Evolutionary conservation across 176 grass and related monocot species (phyloP), one percentile per base, ranked within the genome.

Genomic region (Pharus latifolius): DNA sequence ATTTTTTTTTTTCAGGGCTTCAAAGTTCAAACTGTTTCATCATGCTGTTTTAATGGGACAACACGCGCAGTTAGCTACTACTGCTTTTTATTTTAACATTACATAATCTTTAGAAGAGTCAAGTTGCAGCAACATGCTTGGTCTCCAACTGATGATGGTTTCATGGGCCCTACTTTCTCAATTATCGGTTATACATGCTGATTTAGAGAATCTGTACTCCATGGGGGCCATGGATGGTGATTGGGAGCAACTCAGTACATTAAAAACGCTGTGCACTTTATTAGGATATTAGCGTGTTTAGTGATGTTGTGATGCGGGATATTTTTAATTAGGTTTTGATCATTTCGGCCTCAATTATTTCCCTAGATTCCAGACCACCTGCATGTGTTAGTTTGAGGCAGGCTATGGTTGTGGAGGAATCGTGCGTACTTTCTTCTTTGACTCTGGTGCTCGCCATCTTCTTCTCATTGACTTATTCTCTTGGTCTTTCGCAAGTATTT

Each of bases 191-290:
- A 51, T 49, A 15, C 42, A 18, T 65, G 49, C 31, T 56, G 64
- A 44, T 86, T 23, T 76, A 47, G 69, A 76, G 50, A 76, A 70
- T 76, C 41, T 78, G 67, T 44, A 19, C 56, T 31, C 75, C 18
- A 31, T 41, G 77, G 70, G 62, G 30, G 3, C 11, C 44, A 59
- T 75, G 67, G 73, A 26, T 41, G 41, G 29, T 63, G 48, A 85
- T 70, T 7, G 40, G 55, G 23, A 62, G 53, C 28, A 73, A 58
- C 53, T 84, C 20, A 37, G 17, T 13, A 47, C n/a, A 45, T 69
- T n/a, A 47, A 37, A 80, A 63, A 30, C 30, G 2, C 0, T 34
- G 56, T 52, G 28, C 19, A 9, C 22, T 75, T 50, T 15, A 61
- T 85, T 57, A 62, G 32, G 56, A 63, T 63, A 49, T 80, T 48